These are phyloP conservation scores for Basidiobolus meristosporus DNA, from an alignment of 371 early-diverging fungal genomes.

Conservation along the genomic window DNA sequence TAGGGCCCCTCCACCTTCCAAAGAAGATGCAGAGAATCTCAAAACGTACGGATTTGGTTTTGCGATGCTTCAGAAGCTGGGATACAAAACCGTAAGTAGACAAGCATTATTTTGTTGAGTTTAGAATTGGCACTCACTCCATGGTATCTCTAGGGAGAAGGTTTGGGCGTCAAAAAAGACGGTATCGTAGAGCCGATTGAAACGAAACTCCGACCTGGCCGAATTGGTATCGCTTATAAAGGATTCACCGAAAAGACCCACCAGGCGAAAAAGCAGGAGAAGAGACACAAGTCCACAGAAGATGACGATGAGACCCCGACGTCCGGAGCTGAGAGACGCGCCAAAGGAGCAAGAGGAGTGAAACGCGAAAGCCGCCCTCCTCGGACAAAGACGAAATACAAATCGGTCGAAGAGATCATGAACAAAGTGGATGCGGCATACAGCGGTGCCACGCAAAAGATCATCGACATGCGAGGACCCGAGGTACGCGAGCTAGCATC, in stretches of 20 bases:
- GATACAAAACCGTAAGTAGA: constrained; percentile 3
- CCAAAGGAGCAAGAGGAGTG: no score
- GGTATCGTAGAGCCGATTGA: constrained; percentile 84
- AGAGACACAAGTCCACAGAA: no score
- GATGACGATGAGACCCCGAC: no score
- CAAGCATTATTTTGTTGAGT: neutral
- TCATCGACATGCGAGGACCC: no score
- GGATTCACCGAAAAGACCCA: constrained; percentile 51
- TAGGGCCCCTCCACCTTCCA: neutral
- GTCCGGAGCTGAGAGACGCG: no score
- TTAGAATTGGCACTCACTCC: neutral
- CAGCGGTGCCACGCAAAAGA: no score
- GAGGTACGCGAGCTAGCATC: no score
- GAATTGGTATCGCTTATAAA: constrained; percentile 61
- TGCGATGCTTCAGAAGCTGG: constrained; percentile 4
- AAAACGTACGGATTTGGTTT: constrained; percentile 4
- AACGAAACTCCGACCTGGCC: constrained; percentile 54
- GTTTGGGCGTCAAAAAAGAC: constrained; percentile 55
- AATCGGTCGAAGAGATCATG: no score
- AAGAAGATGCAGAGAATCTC: constrained; percentile 1
- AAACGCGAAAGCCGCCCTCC: no score
- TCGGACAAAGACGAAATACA: no score
- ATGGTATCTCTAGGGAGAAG: constrained; percentile 20
- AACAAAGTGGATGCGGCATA: no score
- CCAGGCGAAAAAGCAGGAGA: constrained; percentile 8